These are phyloP conservation scores for Venturia aucupariae DNA, from an alignment of 2,329 filamentous ascomycete genomes.

Conservation along the genomic window DNA sequence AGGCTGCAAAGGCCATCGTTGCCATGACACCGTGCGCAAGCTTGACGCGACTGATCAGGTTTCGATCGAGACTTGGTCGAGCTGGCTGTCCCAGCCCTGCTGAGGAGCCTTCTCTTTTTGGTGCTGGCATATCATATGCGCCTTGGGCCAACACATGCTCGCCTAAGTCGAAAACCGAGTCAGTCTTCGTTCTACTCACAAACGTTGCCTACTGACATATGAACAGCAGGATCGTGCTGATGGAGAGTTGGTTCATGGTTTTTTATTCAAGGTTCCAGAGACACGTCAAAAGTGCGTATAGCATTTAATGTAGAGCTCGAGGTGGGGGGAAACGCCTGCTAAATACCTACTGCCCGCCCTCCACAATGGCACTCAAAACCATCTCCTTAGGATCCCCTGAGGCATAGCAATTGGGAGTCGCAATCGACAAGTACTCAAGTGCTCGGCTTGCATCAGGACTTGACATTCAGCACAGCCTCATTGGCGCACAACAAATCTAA, in stretches of 20 bases:
- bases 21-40: conserved; percentile 35
- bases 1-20: conserved; percentile 34
- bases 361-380: background rate
- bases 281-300: too few relatives aligned
- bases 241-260: background rate
- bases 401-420: background rate
- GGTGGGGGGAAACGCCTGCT: background rate
- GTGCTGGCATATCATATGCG: background rate
- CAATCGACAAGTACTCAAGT: background rate
- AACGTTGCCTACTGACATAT: background rate
- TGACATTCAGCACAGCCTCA: background rate
- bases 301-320: background rate
- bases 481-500: background rate
- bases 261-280: too few relatives aligned
- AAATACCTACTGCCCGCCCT: background rate
- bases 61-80: background rate
- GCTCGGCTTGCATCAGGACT: background rate
- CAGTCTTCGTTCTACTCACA: background rate
- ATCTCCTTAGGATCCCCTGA: background rate
- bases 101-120: background rate
- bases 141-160: background rate
- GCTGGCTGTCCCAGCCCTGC: background rate
- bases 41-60: background rate
- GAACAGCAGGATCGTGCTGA: background rate
- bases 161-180: background rate